Percentiles rank a stretch among this genome's conserved stretches.
These are phyloP conservation scores for Clitopilus passeckerianus DNA, from an alignment of 768 basidiomycete species.

Conservation along the genomic window DNA sequence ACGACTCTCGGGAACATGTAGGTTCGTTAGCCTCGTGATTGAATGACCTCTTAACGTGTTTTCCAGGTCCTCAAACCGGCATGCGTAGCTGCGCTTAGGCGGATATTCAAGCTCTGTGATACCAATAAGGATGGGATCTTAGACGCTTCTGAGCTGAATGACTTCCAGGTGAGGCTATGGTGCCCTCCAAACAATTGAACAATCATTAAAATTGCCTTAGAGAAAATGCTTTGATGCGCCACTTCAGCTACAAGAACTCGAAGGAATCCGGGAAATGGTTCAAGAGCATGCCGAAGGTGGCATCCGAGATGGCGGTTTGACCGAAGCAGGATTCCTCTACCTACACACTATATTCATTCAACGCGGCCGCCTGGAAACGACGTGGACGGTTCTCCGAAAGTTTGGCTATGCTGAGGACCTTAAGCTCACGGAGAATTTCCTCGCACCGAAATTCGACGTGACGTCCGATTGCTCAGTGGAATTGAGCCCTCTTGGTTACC, in stretches of 20 bases:
- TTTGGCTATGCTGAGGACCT: conserved; percentile 97
- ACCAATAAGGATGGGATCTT: conserved; percentile 90
- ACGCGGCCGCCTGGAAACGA: conserved; percentile 91
- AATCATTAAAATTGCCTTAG: conserved; percentile 31
- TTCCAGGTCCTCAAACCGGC: conserved; percentile 85
- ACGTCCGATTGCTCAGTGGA: conserved; percentile 93
- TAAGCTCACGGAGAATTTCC: conserved; percentile 80
- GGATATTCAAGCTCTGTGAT: conserved; percentile 97
- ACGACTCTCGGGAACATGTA: conserved; percentile 94
- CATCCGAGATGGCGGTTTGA: conserved; percentile 76
- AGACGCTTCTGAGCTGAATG: conserved; percentile 88
- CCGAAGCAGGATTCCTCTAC: conserved; percentile 89
- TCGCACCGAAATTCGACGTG: conserved; percentile 91
- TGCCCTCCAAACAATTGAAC: neutral
- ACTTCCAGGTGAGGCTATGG: conserved; percentile 78
- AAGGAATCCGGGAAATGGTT: conserved; percentile 95
- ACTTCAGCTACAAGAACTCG: conserved; percentile 86
- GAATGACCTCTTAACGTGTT: conserved; percentile 4
- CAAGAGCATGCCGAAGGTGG: conserved; percentile 71
- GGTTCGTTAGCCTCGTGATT: conserved; percentile 18
- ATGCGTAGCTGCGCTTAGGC: conserved; percentile 78
- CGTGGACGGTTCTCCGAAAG: conserved; percentile 92
- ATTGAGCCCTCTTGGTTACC: conserved; percentile 88
- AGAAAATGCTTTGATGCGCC: conserved; percentile 95
- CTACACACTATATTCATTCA: conserved; percentile 97